phyloP scores from a whole-genome alignment of 352 stramenopile genomes.

The Halophytophthora polymorphica region DNA sequence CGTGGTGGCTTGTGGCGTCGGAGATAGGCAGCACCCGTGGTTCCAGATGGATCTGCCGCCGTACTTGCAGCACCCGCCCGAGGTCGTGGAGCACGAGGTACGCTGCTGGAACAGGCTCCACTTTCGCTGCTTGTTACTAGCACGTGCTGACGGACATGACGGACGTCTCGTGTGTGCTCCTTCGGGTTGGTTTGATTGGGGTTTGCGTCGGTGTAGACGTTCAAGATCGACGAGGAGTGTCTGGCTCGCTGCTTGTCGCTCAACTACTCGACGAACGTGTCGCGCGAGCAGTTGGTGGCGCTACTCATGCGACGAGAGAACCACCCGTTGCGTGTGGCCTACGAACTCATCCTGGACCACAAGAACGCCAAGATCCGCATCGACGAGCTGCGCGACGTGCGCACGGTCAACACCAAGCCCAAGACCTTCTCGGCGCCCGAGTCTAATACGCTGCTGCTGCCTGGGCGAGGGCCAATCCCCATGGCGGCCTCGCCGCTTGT shows the following conservation, averaged over 20 bases:
- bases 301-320: conserved; percentile 59
- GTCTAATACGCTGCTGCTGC: conserved; percentile 59
- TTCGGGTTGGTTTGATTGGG: background rate
- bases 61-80: conserved; percentile 95
- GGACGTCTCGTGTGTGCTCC: background rate
- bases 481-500: conserved; percentile 81
- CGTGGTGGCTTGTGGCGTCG: no score
- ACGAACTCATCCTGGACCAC: conserved; percentile 97
- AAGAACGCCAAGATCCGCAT: conserved; percentile 96
- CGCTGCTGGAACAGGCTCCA: conserved; percentile 33
- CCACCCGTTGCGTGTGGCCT: conserved; percentile 90
- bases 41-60: conserved; percentile 97
- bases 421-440: conserved; percentile 78
- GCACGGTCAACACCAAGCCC: conserved; percentile 62
- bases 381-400: conserved; percentile 73
- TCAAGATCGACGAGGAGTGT: conserved; percentile 81
- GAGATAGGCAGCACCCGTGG: conserved; percentile 94
- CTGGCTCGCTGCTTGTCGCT: conserved; percentile 55
- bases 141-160: background rate
- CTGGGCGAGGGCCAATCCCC: conserved; percentile 67
- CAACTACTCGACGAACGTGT: conserved; percentile 44
- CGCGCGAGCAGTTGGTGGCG: conserved; percentile 53
- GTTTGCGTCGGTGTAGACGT: conserved; percentile 49
- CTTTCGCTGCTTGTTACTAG: no score
- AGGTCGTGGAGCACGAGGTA: conserved; percentile 95